Percentiles rank a stretch among this genome's conserved stretches.
Evolutionary conservation across 78 protist genomes (phyloP).

Genomic region (Dictyostelium citrinum): DNA sequence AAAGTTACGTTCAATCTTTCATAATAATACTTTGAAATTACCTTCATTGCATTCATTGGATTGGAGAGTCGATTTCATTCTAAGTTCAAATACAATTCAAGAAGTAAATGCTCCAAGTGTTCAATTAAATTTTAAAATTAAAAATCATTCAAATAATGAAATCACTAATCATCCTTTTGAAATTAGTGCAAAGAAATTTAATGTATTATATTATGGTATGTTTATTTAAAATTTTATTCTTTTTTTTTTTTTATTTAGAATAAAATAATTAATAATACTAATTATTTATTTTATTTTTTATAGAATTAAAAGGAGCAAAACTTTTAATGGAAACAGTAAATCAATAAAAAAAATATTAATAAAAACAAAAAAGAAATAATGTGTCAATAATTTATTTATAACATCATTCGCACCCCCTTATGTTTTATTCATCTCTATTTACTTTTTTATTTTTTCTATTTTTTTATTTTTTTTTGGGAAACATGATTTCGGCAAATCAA

Average conservation of each 20-base stretch:
- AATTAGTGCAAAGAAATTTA: conserved; percentile 76
- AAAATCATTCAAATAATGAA: conserved; percentile 47
- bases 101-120: conserved; percentile 68
- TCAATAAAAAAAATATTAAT: not conserved
- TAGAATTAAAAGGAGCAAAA: conserved; percentile 60
- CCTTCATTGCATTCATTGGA: conserved; percentile 20
- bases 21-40: conserved; percentile 32
- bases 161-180: conserved; percentile 53
- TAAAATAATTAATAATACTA: not conserved
- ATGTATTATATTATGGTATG: conserved; percentile 82
- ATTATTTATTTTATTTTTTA: not conserved
- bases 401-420: not conserved
- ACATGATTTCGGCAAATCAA: not conserved
- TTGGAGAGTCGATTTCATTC: conserved; percentile 80
- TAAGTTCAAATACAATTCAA: conserved; percentile 46
- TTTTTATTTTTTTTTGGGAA: not conserved
- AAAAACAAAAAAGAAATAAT: not conserved
- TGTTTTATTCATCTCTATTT: not conserved
- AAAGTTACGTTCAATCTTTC: conserved; percentile 17
- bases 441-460: not conserved
- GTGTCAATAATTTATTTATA: not conserved
- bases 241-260: too few species aligned
- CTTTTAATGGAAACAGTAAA: conserved; percentile 28
- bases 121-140: conserved; percentile 63
- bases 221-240: too few species aligned